phyloP scores from a whole-genome alignment of 805 yeast genomes.

The Candida schatavii region DNA sequence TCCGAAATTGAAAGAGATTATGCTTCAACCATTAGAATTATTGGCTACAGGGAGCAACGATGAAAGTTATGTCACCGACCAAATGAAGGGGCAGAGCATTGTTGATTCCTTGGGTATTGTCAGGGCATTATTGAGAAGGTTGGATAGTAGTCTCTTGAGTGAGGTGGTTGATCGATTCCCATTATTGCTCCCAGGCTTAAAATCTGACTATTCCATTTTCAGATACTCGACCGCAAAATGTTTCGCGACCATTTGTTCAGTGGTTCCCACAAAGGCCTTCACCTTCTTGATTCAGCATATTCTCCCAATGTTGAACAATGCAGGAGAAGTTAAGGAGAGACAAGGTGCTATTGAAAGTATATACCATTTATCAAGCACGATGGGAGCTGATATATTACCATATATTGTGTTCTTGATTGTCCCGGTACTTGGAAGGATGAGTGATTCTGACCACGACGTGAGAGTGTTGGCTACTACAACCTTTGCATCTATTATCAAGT shows the following conservation, averaged over 20 bases:
- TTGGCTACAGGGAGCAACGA: slow-evolving; percentile 25
- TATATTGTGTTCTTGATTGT: slow-evolving; percentile 94
- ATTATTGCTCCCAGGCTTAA: slow-evolving; percentile 52
- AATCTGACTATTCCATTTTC: slow-evolving; percentile 74
- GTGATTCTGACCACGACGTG: slow-evolving; percentile 88
- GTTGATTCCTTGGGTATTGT: slow-evolving; percentile 85
- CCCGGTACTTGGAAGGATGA: slow-evolving; percentile 96
- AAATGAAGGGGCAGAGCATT: slow-evolving; percentile 66
- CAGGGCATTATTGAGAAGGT: slow-evolving; percentile 65
- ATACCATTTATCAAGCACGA: slow-evolving; percentile 76
- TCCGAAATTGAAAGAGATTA: slow-evolving; percentile 62
- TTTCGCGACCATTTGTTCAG: slow-evolving; percentile 72
- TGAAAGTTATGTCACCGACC: slow-evolving; percentile 34
- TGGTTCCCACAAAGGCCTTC: slow-evolving; percentile 67
- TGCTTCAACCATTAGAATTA: slow-evolving; percentile 62
- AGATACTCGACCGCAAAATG: slow-evolving; percentile 90
- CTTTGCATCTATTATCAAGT: slow-evolving; percentile 90
- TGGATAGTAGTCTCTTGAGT: slow-evolving; percentile 47
- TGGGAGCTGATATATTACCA: slow-evolving; percentile 90
- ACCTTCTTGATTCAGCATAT: slow-evolving; percentile 74
- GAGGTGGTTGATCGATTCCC: slow-evolving; percentile 46
- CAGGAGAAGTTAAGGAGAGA: slow-evolving; percentile 65
- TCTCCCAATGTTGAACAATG: slow-evolving; percentile 77
- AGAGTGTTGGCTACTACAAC: slow-evolving; percentile 91
- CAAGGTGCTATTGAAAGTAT: slow-evolving; percentile 94